Percentiles rank a stretch among this genome's conserved stretches.
Evolutionary conservation across 495 filamentous ascomycete species (phyloP).

Genomic region (Hypoxylon subgilvum): DNA sequence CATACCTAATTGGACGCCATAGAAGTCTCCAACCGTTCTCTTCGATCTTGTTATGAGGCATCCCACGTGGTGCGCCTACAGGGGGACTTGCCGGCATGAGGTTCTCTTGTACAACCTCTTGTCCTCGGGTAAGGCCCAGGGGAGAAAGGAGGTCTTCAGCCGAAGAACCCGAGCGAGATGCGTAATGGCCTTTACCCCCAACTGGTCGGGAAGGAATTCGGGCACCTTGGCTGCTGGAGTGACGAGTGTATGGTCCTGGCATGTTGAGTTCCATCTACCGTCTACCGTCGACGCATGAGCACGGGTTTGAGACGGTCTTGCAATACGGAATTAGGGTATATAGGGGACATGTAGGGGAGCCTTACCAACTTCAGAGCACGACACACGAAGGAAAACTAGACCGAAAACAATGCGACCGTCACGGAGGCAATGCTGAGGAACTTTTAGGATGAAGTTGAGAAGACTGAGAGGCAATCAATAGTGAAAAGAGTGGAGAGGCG

Average conservation of each 20-base stretch:
- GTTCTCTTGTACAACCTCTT: conserved; percentile 4
- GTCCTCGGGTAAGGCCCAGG: conserved; percentile 1
- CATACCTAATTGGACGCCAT: conserved; percentile 22
- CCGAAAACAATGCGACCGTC: not conserved
- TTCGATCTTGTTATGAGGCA: conserved; percentile 7
- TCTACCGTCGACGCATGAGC: not conserved
- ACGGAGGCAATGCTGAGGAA: too few relatives aligned
- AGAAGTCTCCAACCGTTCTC: conserved; percentile 10
- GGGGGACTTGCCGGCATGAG: conserved; percentile 1
- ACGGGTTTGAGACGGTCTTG: too few relatives aligned
- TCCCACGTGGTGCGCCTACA: not conserved
- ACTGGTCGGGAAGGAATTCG: conserved; percentile 10
- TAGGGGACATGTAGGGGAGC: not conserved
- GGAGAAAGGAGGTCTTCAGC: conserved; percentile 17
- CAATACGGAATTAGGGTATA: too few relatives aligned
- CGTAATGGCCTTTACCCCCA: conserved; percentile 14
- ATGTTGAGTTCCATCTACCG: conserved; percentile 12
- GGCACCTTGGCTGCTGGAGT: conserved; percentile 14
- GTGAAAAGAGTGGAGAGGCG: not conserved
- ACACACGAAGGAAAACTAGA: not conserved
- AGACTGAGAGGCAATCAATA: too few relatives aligned
- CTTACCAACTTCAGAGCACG: not conserved
- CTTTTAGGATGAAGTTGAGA: too few relatives aligned
- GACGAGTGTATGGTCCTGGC: conserved; percentile 28
- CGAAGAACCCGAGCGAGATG: conserved; percentile 28